Conservation (phyloP, 192 early-diverging fungal genomes). For the Radiomyces spectabilis region DNA sequence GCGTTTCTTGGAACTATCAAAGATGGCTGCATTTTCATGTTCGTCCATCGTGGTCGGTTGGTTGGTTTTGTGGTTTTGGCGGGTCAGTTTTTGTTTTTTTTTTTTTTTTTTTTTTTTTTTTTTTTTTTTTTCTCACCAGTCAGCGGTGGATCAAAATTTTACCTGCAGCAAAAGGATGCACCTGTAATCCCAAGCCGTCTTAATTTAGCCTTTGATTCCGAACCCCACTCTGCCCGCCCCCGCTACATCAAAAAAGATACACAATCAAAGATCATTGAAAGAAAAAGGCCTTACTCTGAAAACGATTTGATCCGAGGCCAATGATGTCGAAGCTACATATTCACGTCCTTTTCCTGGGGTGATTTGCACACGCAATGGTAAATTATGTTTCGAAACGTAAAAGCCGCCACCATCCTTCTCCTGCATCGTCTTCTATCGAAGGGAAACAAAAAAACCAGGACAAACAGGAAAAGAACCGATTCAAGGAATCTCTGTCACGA, state of each 20-base stretch:
- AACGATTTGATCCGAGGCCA: neutral
- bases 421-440: too few species aligned
- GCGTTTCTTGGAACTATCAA: conserved; percentile 54
- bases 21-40: conserved; percentile 32
- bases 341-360: conserved; percentile 2
- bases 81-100: neutral
- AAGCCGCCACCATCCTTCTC: too few species aligned
- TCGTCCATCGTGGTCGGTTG: too few species aligned
- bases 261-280: too few species aligned
- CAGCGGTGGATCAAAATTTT: neutral
- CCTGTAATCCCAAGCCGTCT: neutral
- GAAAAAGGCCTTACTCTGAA: neutral
- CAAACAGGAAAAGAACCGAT: too few species aligned
- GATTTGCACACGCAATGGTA: neutral
- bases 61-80: too few species aligned
- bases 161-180: conserved; percentile 22
- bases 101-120: neutral
- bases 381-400: neutral
- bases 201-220: neutral
- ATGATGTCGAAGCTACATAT: neutral
- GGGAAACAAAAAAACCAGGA: neutral
- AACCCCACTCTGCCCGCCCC: too few species aligned
- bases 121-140: too few species aligned
- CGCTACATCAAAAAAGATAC: too few species aligned
- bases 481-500: too few species aligned